Percentiles rank a stretch among this genome's conserved stretches.
Evolutionary conservation across 2,329 filamentous ascomycete genomes (phyloP).

Genomic region (Phymatotrichopsis omnivora): DNA sequence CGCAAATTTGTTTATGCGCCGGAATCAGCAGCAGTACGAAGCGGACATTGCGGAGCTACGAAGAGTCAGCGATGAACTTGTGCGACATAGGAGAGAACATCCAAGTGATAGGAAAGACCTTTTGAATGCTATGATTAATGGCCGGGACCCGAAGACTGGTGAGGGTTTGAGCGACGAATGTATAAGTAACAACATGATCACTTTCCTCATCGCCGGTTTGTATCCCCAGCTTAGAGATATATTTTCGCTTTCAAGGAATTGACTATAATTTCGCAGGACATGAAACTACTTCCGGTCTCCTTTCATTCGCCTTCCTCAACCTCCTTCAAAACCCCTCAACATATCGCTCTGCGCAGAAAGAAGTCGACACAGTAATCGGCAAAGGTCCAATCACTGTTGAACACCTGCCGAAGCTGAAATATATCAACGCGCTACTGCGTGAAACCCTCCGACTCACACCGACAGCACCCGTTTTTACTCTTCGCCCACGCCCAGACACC

Average conservation of each 20-base stretch:
- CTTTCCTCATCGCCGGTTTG: slow-evolving; percentile 55
- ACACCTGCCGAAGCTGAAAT: slow-evolving; percentile 54
- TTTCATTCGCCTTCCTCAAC: slow-evolving; percentile 56
- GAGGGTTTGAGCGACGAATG: slow-evolving; percentile 51
- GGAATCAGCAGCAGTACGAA: slow-evolving; percentile 41
- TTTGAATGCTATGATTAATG: slow-evolving; percentile 58
- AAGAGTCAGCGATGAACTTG: slow-evolving; percentile 48
- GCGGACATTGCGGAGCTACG: slow-evolving; percentile 48
- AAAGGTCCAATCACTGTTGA: slow-evolving; percentile 48
- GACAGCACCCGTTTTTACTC: slow-evolving; percentile 48
- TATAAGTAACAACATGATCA: slow-evolving; percentile 61
- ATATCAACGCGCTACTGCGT: slow-evolving; percentile 54
- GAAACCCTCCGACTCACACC: slow-evolving; percentile 56
- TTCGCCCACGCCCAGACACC: slow-evolving; percentile 46
- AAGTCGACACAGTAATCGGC: slow-evolving; percentile 57
- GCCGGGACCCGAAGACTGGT: slow-evolving; percentile 57
- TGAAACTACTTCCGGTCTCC: slow-evolving; percentile 58
- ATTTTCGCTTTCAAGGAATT: not conserved
- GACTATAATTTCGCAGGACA: slow-evolving; percentile 40
- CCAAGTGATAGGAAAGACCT: slow-evolving; percentile 54
- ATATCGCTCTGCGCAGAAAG: slow-evolving; percentile 52
- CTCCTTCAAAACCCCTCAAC: slow-evolving; percentile 53
- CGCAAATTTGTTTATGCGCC: slow-evolving; percentile 42
- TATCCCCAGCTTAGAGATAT: slow-evolving; percentile 4
- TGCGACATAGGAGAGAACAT: slow-evolving; percentile 48